Base-by-base conservation (phyloP, 495 filamentous ascomycete genomes). In the Tuber calosporum region DNA sequence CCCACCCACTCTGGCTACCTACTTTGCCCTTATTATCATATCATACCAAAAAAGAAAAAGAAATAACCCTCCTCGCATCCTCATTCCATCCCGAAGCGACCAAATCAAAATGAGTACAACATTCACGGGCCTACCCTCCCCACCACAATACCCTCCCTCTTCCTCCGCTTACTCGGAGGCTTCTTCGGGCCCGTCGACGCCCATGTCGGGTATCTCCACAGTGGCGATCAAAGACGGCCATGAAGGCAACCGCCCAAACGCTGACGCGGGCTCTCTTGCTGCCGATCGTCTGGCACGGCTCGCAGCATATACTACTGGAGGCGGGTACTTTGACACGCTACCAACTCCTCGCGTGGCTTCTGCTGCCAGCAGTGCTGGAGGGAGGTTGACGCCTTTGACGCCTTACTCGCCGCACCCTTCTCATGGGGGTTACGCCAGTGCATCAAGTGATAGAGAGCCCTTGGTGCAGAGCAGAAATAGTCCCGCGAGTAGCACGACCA, bases 221-320 rank as follows among this genome's bases (percentile, higher is more conserved):
- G 74, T 81, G 45, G 80, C 80, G 1, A 81, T 81, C 76, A 81
- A 81, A 77, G 80, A 81, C 67, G 80, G 80, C 7, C 80, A 81
- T 77, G 79, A 81, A 58, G 80, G 80, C 48, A 68, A n/a, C 36
- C 79, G 79, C 4, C 76, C 72, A 1, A 72, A 70, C 67, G 13
- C 40, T 45, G 79, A 79, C 22, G 68, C 71, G 0, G 34, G 48
- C 42, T 71, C 71, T 20, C 48, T 36, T 26, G 72, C 69, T n/a
- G 73, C 69, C 11, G 77, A 81, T 36, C 79, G 80, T 9, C 71
- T 79, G 48, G 66, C 69, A 34, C 72, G 77, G 0, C 76, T 81
- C 34, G 42, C 38, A 9, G 43, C 73, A 19, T 69, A 68, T 26
- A 42, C 71, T 26, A 42, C 71, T 39, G 73, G 58, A 1, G 73